Conservation (phyloP, 2,329 filamentous ascomycete species). For the Aspergillus sp. region DNA sequence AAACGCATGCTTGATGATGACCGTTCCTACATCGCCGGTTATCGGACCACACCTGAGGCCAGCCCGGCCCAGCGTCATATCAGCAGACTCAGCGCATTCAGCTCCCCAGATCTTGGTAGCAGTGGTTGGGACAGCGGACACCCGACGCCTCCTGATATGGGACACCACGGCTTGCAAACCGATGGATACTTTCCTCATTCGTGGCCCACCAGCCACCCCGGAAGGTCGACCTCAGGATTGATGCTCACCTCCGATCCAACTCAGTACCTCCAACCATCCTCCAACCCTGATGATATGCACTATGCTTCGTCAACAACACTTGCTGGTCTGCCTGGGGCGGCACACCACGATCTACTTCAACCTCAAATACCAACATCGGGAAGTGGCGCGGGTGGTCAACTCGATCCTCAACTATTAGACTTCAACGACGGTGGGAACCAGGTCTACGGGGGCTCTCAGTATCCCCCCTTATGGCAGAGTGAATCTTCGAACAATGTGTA, state of each 20-base stretch:
- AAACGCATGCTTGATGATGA: conserved; percentile 46
- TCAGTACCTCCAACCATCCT: conserved; percentile 53
- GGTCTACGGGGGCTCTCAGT: conserved; percentile 17
- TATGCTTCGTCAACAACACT: conserved; percentile 38
- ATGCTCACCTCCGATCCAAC: conserved; percentile 47
- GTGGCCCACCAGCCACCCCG: conserved; percentile 55
- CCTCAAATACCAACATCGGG: conserved; percentile 27
- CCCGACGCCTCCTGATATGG: conserved; percentile 36
- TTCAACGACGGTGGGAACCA: conserved; percentile 20
- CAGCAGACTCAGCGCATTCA: conserved; percentile 24
- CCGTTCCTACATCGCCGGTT: conserved; percentile 23
- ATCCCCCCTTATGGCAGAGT: conserved; percentile 26
- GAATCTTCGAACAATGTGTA: conserved; percentile 21
- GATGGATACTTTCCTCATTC: conserved; percentile 44
- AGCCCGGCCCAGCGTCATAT: conserved; percentile 23
- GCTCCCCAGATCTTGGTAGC: conserved; percentile 30
- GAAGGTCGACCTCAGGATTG: conserved; percentile 47
- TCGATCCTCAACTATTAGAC: conserved; percentile 45
- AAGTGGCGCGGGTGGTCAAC: conserved; percentile 22
- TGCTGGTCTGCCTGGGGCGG: conserved; percentile 43
- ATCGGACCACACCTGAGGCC: conserved; percentile 15
- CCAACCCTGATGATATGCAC: conserved; percentile 40
- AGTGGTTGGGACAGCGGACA: conserved; percentile 29
- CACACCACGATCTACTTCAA: conserved; percentile 45
- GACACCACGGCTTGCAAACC: conserved; percentile 21